phyloP scores from a whole-genome alignment of 2,329 filamentous ascomycete species.

The Fusarium foetens region DNA sequence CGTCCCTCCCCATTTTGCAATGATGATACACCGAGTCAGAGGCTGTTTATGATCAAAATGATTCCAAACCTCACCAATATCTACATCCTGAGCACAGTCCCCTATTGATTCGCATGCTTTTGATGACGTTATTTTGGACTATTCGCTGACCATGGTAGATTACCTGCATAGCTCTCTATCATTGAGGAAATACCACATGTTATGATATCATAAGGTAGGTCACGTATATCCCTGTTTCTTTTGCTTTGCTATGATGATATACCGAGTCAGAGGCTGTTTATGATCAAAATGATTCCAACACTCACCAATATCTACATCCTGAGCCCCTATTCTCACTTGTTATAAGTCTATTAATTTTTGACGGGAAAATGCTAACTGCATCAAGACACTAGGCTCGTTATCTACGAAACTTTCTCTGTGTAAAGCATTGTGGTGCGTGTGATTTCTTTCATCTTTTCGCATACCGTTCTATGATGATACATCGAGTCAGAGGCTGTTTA shows the following conservation, averaged over 20 bases:
- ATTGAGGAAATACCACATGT: neutral
- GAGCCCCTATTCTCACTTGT: constrained; percentile 7
- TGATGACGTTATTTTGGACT: neutral
- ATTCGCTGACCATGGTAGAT: constrained; percentile 10
- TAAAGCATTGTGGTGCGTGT: constrained; percentile 38
- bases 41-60: constrained; percentile 60
- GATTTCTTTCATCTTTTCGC: neutral
- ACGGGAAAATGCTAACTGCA: neutral
- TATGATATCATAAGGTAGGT: constrained; percentile 37
- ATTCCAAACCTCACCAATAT: constrained; percentile 52
- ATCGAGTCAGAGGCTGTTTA: constrained; percentile 60
- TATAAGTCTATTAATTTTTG: neutral
- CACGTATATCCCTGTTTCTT: neutral
- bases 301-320: constrained; percentile 46
- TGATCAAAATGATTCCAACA: constrained; percentile 55
- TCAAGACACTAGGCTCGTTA: neutral
- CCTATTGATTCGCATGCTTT: neutral
- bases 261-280: constrained; percentile 60
- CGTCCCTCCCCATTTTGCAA: constrained; percentile 31
- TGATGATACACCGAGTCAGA: constrained; percentile 58
- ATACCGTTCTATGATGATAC: constrained; percentile 53
- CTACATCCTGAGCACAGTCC: constrained; percentile 32
- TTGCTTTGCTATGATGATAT: constrained; percentile 52
- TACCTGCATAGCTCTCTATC: neutral
- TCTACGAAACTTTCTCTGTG: neutral